Percentiles rank a stretch among this genome's conserved stretches.
Evolutionary conservation across 768 basidiomycete species (phyloP).

Genomic region (Leccinellum rugosiceps): DNA sequence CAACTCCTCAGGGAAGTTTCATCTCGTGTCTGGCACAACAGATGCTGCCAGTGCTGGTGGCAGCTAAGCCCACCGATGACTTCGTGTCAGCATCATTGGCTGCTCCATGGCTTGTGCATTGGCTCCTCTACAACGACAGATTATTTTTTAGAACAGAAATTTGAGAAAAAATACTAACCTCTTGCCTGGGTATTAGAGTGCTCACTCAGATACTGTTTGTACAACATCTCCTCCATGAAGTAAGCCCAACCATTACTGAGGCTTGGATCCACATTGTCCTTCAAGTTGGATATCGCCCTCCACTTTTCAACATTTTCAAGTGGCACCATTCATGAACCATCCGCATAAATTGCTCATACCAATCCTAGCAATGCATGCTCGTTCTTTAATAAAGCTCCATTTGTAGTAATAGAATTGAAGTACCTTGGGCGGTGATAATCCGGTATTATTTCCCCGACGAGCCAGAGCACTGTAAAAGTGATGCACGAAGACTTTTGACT

Average conservation of each 20-base stretch:
- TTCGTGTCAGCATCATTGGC: constrained; percentile 5
- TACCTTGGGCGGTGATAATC: neutral
- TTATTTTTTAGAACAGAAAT: too few species aligned
- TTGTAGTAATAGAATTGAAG: too few species aligned
- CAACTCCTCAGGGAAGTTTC: constrained; percentile 14
- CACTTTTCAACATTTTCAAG: constrained; percentile 1
- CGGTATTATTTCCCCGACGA: neutral
- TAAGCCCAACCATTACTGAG: neutral
- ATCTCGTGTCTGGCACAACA: constrained; percentile 10
- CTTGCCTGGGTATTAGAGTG: neutral
- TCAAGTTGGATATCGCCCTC: neutral
- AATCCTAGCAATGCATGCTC: neutral
- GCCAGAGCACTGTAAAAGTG: neutral
- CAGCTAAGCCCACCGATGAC: neutral
- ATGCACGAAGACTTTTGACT: neutral
- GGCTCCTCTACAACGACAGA: neutral
- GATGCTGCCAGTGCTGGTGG: constrained; percentile 14
- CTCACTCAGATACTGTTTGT: neutral
- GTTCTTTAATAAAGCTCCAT: too few species aligned
- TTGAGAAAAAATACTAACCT: neutral
- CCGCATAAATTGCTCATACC: neutral
- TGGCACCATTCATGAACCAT: neutral
- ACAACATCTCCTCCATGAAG: neutral
- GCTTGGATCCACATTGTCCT: neutral
- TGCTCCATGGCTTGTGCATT: constrained; percentile 2